Evolutionary conservation across 495 filamentous ascomycete species (phyloP).

Genomic region (Xylaria sp.): DNA sequence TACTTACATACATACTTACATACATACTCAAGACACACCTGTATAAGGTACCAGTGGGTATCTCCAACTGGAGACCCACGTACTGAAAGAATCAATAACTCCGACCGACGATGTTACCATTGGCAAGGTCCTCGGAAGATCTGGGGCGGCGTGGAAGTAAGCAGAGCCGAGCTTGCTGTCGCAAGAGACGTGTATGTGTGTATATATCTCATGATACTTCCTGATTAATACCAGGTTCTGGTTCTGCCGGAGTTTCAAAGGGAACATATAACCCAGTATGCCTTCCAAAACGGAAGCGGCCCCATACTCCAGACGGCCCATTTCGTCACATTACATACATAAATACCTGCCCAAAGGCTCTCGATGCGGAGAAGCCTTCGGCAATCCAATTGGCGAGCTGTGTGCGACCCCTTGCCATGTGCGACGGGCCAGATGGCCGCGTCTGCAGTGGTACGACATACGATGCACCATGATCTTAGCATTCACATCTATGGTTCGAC

Average conservation of each 20-base stretch:
- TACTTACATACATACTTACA: neutral
- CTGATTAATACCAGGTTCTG: conserved; percentile 3
- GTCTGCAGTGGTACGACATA: conserved; percentile 22
- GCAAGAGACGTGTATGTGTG: neutral
- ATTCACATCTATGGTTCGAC: neutral
- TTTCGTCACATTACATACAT: neutral
- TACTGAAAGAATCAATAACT: neutral
- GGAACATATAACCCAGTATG: neutral
- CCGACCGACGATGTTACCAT: neutral
- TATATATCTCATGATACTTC: neutral
- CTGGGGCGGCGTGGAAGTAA: neutral
- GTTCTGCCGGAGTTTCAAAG: conserved; percentile 12
- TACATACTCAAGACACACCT: neutral
- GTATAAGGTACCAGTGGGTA: neutral
- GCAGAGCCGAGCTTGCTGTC: neutral
- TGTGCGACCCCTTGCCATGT: conserved; percentile 17
- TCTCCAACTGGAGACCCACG: neutral
- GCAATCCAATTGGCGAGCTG: conserved; percentile 9
- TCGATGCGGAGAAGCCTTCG: conserved; percentile 5
- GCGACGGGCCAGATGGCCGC: conserved; percentile 19
- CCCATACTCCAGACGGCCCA: conserved; percentile 11
- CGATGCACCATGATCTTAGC: conserved; percentile 7
- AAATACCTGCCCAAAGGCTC: neutral
- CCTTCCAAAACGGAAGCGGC: conserved; percentile 10
- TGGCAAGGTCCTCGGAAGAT: neutral